Percentiles rank a stretch among this genome's conserved stretches.
phyloP scores from a whole-genome alignment of 495 filamentous ascomycete species.

The Trichoderma orchidacearum region DNA sequence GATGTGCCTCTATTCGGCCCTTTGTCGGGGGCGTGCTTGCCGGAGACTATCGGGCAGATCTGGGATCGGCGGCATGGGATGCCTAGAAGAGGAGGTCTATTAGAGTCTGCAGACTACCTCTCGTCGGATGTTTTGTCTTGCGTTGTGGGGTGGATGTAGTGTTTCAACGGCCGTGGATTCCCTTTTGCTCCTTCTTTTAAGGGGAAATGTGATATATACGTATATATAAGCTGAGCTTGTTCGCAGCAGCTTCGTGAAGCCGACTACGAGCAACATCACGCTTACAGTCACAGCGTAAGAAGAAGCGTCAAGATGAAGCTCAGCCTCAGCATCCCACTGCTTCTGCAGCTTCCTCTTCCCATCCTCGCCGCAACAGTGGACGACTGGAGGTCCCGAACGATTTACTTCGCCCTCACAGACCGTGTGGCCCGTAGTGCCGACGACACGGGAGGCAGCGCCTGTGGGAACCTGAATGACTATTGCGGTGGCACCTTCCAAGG shows the following conservation, averaged over 20 bases:
- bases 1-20: not conserved
- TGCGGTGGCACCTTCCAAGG: constrained; percentile 68
- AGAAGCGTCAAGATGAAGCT: not conserved
- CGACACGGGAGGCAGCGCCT: constrained; percentile 24
- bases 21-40: not conserved
- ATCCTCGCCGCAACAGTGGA: constrained; percentile 14
- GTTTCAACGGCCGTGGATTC: not conserved
- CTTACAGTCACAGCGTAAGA: not conserved
- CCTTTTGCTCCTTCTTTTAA: not conserved
- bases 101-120: not conserved
- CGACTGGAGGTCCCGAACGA: constrained; percentile 27
- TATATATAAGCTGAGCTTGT: not conserved
- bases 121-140: not conserved
- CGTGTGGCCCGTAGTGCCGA: constrained; percentile 58
- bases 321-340: not conserved
- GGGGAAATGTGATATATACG: not conserved
- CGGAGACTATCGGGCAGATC: not conserved
- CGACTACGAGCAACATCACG: not conserved
- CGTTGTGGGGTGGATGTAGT: not conserved
- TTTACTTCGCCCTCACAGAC: constrained; percentile 68
- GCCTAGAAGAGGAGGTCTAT: not conserved
- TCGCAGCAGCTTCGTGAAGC: not conserved
- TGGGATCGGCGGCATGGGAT: not conserved
- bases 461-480: constrained; percentile 43
- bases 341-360: constrained; percentile 7